A percentile compares a stretch with the other conserved stretches of the same genome.
Evolutionary conservation across 148 eudicot genomes (phyloP).

Genomic region (Arctostaphylos glauca): DNA sequence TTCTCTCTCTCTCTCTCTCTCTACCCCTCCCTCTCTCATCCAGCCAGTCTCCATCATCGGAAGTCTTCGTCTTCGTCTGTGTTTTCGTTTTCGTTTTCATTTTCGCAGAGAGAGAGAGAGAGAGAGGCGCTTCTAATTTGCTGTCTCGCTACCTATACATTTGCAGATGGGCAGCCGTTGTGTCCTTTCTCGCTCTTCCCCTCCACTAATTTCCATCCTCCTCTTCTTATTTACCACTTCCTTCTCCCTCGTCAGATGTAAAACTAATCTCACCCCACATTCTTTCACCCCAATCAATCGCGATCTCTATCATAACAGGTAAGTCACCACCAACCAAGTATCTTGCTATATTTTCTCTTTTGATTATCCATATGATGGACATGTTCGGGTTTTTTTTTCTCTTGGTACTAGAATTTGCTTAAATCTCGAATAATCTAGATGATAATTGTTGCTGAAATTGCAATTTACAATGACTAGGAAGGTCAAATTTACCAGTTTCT

Average conservation of each 20-base stretch:
- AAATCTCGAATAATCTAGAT: not conserved
- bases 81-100: not conserved
- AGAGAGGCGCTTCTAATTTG: not conserved
- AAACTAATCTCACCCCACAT: constrained; percentile 24
- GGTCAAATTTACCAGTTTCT: constrained; percentile 1
- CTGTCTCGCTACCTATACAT: not conserved
- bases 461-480: constrained; percentile 2
- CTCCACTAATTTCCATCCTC: constrained; percentile 28
- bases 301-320: constrained; percentile 93
- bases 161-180: constrained; percentile 28
- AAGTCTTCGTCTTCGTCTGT: not conserved
- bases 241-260: constrained; percentile 31
- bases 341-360: not conserved
- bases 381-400: not conserved
- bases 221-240: constrained; percentile 20
- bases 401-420: not conserved
- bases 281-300: constrained; percentile 69
- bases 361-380: not conserved
- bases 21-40: not conserved
- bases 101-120: no score
- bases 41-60: not conserved
- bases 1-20: not conserved
- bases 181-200: constrained; percentile 20
- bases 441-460: not conserved
- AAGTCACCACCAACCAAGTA: not conserved